Conservation (phyloP, 176 grass and related monocot genomes). For the Themeda triandra region DNA sequence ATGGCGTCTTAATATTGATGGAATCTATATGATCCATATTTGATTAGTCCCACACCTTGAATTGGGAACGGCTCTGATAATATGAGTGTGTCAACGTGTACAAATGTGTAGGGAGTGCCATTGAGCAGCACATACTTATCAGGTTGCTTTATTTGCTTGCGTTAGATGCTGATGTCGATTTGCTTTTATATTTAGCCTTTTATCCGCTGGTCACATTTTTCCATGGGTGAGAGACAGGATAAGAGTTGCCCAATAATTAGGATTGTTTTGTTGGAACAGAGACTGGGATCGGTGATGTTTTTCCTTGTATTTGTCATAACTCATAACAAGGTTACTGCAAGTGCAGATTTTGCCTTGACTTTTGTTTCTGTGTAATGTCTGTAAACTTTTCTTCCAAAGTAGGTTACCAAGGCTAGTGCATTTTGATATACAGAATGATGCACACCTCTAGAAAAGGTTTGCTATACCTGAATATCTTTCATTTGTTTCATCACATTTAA, state of each 20-base stretch:
- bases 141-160: neutral
- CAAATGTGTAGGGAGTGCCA: neutral
- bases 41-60: neutral
- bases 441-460: neutral
- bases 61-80: neutral
- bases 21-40: neutral
- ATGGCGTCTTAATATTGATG: neutral
- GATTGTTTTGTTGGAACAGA: neutral
- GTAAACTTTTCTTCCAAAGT: neutral
- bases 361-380: neutral
- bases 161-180: neutral
- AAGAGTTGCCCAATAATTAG: neutral
- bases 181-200: neutral
- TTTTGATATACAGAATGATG: neutral
- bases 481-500: constrained; percentile 6
- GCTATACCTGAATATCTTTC: neutral
- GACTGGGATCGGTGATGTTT: neutral
- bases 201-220: neutral
- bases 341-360: neutral
- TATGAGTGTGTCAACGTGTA: neutral
- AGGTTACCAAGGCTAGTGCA: neutral
- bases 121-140: neutral
- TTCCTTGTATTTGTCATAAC: neutral
- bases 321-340: neutral
- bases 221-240: neutral